phyloP scores from a whole-genome alignment of 192 early-diverging fungal genomes.

The Coemansia sp. region DNA sequence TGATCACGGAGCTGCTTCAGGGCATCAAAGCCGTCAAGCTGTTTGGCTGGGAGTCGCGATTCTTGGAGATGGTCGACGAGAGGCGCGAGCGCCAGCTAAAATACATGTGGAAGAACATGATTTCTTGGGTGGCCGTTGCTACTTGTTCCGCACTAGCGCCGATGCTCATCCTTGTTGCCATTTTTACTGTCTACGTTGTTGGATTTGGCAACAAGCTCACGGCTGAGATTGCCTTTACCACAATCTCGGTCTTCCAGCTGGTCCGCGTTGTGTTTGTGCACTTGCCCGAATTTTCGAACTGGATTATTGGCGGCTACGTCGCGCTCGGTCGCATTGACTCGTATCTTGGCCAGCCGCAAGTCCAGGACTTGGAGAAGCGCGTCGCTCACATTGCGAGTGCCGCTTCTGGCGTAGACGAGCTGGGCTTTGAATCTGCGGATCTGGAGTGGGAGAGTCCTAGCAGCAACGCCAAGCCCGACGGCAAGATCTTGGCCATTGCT shows the following conservation, averaged over 20 bases:
- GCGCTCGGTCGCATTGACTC: constrained; percentile 8
- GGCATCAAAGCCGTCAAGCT: constrained; percentile 93
- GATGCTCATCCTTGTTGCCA: constrained; percentile 64
- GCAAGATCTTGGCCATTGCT: background rate
- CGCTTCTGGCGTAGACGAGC: background rate
- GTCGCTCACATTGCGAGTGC: background rate
- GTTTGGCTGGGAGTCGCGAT: constrained; percentile 79
- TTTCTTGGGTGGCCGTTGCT: constrained; percentile 57
- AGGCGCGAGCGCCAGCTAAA: constrained; percentile 68
- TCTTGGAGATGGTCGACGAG: constrained; percentile 66
- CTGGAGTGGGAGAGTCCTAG: constrained; percentile 6
- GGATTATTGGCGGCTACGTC: constrained; percentile 42
- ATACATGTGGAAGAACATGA: constrained; percentile 53
- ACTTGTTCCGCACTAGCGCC: constrained; percentile 62
- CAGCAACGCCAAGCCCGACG: background rate
- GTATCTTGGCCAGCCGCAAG: constrained; percentile 5
- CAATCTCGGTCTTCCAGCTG: constrained; percentile 70
- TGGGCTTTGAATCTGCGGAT: constrained; percentile 13
- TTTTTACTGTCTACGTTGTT: constrained; percentile 64
- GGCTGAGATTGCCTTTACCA: constrained; percentile 71
- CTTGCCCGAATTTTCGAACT: constrained; percentile 58
- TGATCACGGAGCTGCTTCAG: constrained; percentile 78
- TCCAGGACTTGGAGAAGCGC: constrained; percentile 9
- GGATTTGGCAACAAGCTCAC: constrained; percentile 60
- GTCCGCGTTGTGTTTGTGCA: constrained; percentile 65